A percentile compares a stretch with the other conserved stretches of the same genome.
Conservation (phyloP, 495 filamentous ascomycete species). For the Xylaria acuta region DNA sequence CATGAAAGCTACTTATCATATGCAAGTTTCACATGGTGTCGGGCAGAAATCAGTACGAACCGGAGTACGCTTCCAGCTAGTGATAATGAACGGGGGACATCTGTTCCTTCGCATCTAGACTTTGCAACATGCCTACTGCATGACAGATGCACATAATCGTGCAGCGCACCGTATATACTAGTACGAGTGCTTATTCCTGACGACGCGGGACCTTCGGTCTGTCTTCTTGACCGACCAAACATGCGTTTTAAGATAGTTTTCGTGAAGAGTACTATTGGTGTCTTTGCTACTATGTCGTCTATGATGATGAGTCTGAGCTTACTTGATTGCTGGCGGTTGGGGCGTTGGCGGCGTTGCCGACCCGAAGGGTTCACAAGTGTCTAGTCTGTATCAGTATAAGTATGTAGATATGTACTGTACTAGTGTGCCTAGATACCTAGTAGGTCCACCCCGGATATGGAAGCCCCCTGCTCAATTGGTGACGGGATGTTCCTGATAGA, state of each 20-base stretch:
- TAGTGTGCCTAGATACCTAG: too few relatives aligned
- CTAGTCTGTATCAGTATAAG: neutral
- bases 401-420: too few relatives aligned
- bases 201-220: neutral
- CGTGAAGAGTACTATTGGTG: neutral
- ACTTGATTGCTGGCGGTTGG: neutral
- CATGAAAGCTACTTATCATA: neutral
- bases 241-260: neutral
- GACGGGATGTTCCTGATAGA: neutral
- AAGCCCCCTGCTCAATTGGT: neutral
- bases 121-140: neutral
- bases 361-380: neutral
- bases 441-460: too few relatives aligned
- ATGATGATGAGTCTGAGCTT: neutral
- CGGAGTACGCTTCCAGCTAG: neutral
- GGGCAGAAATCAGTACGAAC: neutral
- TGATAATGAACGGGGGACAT: neutral
- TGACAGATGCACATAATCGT: conserved; percentile 5
- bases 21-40: neutral
- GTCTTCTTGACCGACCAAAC: neutral
- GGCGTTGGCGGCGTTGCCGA: neutral
- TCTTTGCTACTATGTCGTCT: neutral
- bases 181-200: neutral
- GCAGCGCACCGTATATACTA: neutral
- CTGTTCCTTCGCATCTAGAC: neutral